Percentiles rank a stretch among this genome's conserved stretches.
Evolutionary conservation across 2,329 filamentous ascomycete genomes (phyloP).

Genomic region (Stagonosporopsis vannaccii): DNA sequence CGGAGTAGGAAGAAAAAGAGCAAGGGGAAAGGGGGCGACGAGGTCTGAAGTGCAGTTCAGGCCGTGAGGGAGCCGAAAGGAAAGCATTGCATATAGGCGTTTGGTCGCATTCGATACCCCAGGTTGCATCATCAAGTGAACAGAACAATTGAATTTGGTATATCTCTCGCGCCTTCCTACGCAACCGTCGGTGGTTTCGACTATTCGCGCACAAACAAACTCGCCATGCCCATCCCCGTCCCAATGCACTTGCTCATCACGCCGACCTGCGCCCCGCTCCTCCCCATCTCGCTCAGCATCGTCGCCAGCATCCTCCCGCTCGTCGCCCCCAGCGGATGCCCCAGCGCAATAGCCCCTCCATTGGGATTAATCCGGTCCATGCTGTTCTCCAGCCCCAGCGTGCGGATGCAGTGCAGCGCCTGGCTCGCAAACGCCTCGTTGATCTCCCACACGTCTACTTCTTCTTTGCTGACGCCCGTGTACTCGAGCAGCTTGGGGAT

Average conservation of each 20-base stretch:
- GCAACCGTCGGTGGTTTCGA: no score
- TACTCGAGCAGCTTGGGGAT: constrained; percentile 81
- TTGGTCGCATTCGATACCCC: constrained; percentile 13
- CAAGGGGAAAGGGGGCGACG: constrained; percentile 20
- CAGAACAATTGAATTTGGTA: background rate
- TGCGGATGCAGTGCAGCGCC: constrained; percentile 73
- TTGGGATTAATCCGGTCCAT: constrained; percentile 86
- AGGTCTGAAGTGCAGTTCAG: background rate
- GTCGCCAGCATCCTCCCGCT: constrained; percentile 82
- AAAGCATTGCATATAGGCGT: constrained; percentile 4
- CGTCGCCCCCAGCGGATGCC: constrained; percentile 89
- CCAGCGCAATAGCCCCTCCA: constrained; percentile 92
- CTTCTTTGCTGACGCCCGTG: constrained; percentile 69
- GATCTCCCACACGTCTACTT: constrained; percentile 89
- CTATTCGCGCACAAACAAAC: constrained; percentile 58
- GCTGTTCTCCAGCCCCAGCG: constrained; percentile 70
- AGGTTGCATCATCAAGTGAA: background rate
- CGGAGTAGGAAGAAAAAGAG: constrained; percentile 60
- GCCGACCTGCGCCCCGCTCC: constrained; percentile 75
- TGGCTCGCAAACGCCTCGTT: constrained; percentile 80
- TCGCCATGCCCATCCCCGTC: constrained; percentile 62
- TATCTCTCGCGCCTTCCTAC: constrained; percentile 46
- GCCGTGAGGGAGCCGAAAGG: background rate
- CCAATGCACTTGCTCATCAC: constrained; percentile 86
- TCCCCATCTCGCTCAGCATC: constrained; percentile 71